Evolutionary conservation across 371 early-diverging fungal species (phyloP), one percentile per base, ranked within the genome.

Genomic region (Vairimorpha apis): DNA sequence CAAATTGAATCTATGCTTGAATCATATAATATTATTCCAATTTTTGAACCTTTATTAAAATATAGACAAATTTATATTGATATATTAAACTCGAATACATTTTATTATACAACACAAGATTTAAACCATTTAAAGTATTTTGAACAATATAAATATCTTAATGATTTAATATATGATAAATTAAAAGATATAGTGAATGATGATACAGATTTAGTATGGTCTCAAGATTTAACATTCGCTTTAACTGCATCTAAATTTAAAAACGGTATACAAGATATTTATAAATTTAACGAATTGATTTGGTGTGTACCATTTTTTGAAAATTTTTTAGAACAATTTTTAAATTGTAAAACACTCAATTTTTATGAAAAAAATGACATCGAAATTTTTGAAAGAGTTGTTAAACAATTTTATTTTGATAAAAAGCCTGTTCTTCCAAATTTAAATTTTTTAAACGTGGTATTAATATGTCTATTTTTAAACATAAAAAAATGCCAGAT

Each of bases 271-370:
- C 18, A 27, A 5, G 27, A 5, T 14, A 5, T 53, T 7, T 2
- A 21, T 7, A 53, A 27, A 7, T 53, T 70, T 49, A 60, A 47
- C 14, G 18, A 29, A 3, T 37, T 70, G 23, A 14, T 58, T 38
- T 68, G 56, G 23, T 66, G 72, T 59, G 45, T 77, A 16, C 53
- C 56, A 1, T 77, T 72, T 30, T 76, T 68, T 30, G 63, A 49
- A 8, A 27, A 23, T n/a, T 51, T 77, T 27, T 33, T 77, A n/a
- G 33, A 53, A 8, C 33, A 55, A 7, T 37, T 77, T 5, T 45
- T 72, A 12, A 47, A 56, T 51, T 67, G 47, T 44, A 70, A 65
- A 53, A 37, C 32, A 23, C 41, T 74, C 14, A 27, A 70, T 45
- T 56, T 68, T 41, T 21, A 27, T 14, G 14, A 68, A 16, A 21